Percentiles rank a stretch among this genome's conserved stretches.
Evolutionary conservation across 495 filamentous ascomycete genomes (phyloP).

Genomic region (Neurospora sp.): DNA sequence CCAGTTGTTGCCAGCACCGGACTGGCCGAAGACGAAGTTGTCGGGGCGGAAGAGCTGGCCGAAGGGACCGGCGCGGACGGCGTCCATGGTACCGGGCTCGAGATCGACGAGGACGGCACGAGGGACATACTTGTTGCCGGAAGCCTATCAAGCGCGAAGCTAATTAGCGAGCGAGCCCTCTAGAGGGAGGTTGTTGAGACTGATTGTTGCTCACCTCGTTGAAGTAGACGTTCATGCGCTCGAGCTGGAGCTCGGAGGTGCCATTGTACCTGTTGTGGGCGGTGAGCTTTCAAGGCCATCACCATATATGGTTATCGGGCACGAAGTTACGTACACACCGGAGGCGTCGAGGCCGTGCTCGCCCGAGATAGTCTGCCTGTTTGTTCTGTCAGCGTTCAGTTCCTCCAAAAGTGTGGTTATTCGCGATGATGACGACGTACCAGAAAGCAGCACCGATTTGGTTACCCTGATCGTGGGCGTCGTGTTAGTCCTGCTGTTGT

Average conservation of each 20-base stretch:
- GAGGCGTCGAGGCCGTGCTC: conserved; percentile 98
- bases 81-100: conserved; percentile 98
- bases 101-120: conserved; percentile 99
- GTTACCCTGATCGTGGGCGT: conserved; percentile 63
- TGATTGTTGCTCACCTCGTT: conserved; percentile 66
- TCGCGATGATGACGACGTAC: conserved; percentile 22
- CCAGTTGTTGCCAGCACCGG: conserved; percentile 99
- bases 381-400: conserved; percentile 8
- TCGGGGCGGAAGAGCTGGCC: conserved; percentile 99
- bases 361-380: conserved; percentile 81
- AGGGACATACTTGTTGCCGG: conserved; percentile 96
- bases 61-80: conserved; percentile 97
- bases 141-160: conserved; percentile 48
- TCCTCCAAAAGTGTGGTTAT: neutral
- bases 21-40: conserved; percentile 99
- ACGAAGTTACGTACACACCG: conserved; percentile 45
- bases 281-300: conserved; percentile 17
- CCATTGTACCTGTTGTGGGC: conserved; percentile 74
- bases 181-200: neutral
- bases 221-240: conserved; percentile 99
- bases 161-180: neutral
- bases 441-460: conserved; percentile 99
- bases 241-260: conserved; percentile 94
- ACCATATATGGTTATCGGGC: neutral
- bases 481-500: conserved; percentile 16